Evolutionary conservation across 352 stramenopile genomes (phyloP), one percentile per base, ranked within the genome.

Genomic region (Globisporangium mamillatum): DNA sequence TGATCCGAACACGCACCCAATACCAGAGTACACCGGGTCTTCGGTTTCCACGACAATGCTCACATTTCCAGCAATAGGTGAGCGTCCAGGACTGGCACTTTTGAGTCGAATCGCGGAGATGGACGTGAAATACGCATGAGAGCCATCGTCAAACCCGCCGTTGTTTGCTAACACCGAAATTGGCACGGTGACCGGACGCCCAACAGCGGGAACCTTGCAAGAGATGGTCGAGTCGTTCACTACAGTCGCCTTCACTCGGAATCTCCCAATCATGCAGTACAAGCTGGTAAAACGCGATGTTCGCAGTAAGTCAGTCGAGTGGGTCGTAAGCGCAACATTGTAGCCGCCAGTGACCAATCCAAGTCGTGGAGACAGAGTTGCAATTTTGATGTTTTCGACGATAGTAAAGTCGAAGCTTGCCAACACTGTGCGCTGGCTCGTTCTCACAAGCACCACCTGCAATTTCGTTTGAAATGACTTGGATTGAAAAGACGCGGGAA

Each of bases 1-100:
- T 2, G 68, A 74, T 8, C 71, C 80, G 63, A 89, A 87, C 20
- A 73, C 53, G 32, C 80, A 88, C 18, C 60, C 64, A 9, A 85
- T n/a, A n/a, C 58, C 66, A 55, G 53, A 24, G 14, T 69, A 25
- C 22, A 77, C 60, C 7, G n/a, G 20, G 29, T 67, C 56, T 14
- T 44, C 57, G 20, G 71, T 76, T 16, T 55, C 38, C 12, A 88
- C 64, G 7, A 53, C 20, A 38, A 72, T 27, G 34, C 29, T 72
- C 25, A 24, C 22, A 24, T 72, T 72, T n/a, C 66, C 66, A 59
- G 54, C 22, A 16, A 54, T 34, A 5, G 27, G 29, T 2, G 62
- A 29, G 22, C 67, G 60, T 4, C 38, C n/a, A 60, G 67, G 67
- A 0, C 24, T 57, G 6, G 18, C 60, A 6, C 6, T 56, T 22